A percentile compares a stretch with the other conserved stretches of the same genome.
phyloP scores from a whole-genome alignment of 352 stramenopile species.

The Phytophthora hibernalis region DNA sequence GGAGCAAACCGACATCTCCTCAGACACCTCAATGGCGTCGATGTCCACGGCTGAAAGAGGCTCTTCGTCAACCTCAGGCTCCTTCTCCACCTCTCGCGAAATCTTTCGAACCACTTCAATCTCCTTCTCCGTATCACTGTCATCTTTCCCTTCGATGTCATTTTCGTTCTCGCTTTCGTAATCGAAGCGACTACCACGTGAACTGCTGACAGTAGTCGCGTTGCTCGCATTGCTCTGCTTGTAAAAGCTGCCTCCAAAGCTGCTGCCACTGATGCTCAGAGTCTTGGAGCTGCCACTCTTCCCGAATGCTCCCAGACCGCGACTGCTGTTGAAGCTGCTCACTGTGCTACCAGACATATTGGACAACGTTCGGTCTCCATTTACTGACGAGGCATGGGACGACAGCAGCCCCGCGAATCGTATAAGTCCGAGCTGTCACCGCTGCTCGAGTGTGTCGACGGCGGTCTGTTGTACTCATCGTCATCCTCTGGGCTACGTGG shows the following conservation, averaged over 20 bases:
- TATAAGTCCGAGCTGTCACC: conserved; percentile 49
- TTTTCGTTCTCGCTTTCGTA: conserved; percentile 43
- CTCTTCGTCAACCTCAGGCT: conserved; percentile 29
- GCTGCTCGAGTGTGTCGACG: conserved; percentile 48
- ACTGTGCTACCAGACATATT: conserved; percentile 39
- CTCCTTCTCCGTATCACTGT: conserved; percentile 35
- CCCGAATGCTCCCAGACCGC: conserved; percentile 30
- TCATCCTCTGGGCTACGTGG: conserved; percentile 28
- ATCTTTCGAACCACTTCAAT: conserved; percentile 12
- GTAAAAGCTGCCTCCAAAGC: conserved; percentile 43
- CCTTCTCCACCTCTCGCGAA: conserved; percentile 32
- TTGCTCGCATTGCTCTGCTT: conserved; percentile 47
- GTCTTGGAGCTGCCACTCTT: conserved; percentile 48
- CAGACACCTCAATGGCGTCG: conserved; percentile 27
- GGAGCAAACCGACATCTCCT: conserved; percentile 40
- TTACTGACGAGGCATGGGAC: conserved; percentile 14
- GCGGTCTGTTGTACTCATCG: conserved; percentile 33
- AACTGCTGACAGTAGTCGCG: conserved; percentile 42
- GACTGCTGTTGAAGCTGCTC: conserved; percentile 44
- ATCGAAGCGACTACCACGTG: conserved; percentile 39
- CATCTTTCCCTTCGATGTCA: conserved; percentile 32
- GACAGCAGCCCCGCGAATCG: conserved; percentile 44
- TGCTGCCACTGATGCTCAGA: conserved; percentile 45
- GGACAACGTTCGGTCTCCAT: conserved; percentile 32
- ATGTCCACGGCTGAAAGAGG: conserved; percentile 18